phyloP scores from a whole-genome alignment of 108 stramenopile species.

The Fragilariopsis cylindrus region DNA sequence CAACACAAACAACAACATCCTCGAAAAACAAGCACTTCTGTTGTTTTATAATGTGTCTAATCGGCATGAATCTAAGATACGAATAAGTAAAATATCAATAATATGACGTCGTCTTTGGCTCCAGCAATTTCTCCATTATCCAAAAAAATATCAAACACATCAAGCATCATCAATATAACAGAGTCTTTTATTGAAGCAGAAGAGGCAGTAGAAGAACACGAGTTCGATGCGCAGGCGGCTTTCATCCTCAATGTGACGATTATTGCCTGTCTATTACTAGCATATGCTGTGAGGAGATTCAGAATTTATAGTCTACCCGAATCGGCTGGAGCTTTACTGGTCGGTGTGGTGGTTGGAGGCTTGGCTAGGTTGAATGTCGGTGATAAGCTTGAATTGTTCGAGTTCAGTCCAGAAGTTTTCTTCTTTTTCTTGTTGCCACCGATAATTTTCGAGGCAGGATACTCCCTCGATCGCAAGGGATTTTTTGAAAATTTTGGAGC shows the following conservation, averaged over 20 bases:
- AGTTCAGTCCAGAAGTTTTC: conserved; percentile 92
- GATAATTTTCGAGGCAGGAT: conserved; percentile 98
- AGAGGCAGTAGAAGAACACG: conserved; percentile 67
- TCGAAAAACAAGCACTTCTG: not conserved
- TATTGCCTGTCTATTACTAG: conserved; percentile 73
- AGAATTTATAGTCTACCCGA: conserved; percentile 81
- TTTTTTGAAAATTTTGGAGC: conserved; percentile 96
- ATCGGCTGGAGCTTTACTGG: conserved; percentile 73
- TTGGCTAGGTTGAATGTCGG: conserved; percentile 62
- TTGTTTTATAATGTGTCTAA: not conserved
- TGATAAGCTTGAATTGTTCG: conserved; percentile 59
- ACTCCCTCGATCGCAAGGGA: conserved; percentile 82
- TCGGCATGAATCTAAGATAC: not conserved
- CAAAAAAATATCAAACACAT: no score
- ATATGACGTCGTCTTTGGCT: conserved; percentile 6
- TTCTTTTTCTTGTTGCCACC: conserved; percentile 96
- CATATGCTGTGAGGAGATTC: conserved; percentile 74
- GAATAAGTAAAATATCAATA: not conserved
- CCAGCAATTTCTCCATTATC: not conserved
- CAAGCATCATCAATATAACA: conserved; percentile 20
- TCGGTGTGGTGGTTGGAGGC: conserved; percentile 80
- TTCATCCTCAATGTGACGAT: conserved; percentile 74
- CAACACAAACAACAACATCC: not conserved
- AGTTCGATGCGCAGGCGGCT: conserved; percentile 74
- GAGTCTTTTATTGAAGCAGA: conserved; percentile 39